Conservation (phyloP, 176 grass and related monocot genomes). For the Aegilops tauschii region DNA sequence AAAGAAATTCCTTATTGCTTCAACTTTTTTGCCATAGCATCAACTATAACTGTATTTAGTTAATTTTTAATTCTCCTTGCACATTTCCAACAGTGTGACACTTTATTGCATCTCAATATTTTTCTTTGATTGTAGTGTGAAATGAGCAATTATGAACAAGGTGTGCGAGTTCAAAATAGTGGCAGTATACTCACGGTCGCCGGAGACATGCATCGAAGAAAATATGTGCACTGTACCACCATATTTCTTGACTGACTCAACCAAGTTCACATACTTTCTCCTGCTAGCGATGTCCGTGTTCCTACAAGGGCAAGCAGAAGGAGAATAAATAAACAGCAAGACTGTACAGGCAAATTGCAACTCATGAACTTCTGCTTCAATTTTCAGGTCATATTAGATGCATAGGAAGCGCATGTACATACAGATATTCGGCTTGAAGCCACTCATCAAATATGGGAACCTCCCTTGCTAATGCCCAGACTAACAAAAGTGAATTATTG, state of each 20-base stretch:
- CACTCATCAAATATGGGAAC: not conserved
- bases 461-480: not conserved
- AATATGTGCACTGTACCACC: conserved; percentile 78
- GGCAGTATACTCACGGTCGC: conserved; percentile 68
- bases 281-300: conserved; percentile 75
- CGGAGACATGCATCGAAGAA: conserved; percentile 94
- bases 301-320: conserved; percentile 41
- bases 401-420: not conserved
- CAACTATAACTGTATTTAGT: not conserved
- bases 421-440: not conserved
- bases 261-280: conserved; percentile 73
- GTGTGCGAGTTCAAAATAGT: not conserved
- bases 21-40: not conserved
- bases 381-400: not conserved
- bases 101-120: not conserved
- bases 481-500: not conserved
- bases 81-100: not conserved
- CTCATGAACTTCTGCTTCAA: not conserved
- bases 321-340: conserved; percentile 1
- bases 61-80: not conserved
- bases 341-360: not conserved
- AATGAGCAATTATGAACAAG: not conserved
- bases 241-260: conserved; percentile 70
- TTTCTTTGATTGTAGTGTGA: not conserved
- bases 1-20: not conserved